These are phyloP conservation scores for Trichoderma sp. DNA, from an alignment of 2,329 filamentous ascomycete species.

Conservation along the genomic window DNA sequence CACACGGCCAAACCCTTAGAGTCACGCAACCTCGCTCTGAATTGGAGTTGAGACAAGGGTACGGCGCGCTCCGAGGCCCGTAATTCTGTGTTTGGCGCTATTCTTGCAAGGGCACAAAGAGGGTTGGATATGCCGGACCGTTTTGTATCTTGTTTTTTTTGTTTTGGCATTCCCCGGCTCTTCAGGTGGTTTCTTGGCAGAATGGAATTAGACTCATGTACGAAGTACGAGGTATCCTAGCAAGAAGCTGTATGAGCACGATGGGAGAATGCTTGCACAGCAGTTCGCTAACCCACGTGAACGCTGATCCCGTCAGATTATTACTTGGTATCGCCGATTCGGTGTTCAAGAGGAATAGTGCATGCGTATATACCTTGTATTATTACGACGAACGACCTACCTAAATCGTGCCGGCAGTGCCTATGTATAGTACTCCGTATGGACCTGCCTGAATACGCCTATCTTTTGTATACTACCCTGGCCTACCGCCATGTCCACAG, in stretches of 20 bases:
- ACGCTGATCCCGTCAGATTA: conserved; percentile 7
- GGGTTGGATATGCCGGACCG: background rate
- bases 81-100: background rate
- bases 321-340: background rate
- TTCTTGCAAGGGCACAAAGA: background rate
- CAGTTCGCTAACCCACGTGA: conserved; percentile 2
- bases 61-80: conserved; percentile 7
- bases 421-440: background rate
- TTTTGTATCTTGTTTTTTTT: background rate
- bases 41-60: background rate
- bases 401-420: background rate
- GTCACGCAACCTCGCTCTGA: background rate
- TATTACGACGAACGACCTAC: background rate
- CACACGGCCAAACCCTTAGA: background rate
- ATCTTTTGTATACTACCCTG: background rate
- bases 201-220: background rate
- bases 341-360: background rate
- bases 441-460: background rate
- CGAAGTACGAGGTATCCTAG: background rate
- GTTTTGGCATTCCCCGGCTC: background rate
- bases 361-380: background rate
- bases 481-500: background rate
- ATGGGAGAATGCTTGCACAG: background rate
- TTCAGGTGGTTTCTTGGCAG: background rate
- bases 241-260: background rate